Evolutionary conservation across 2,329 filamentous ascomycete species (phyloP).

Genomic region (Penicillium sp.): DNA sequence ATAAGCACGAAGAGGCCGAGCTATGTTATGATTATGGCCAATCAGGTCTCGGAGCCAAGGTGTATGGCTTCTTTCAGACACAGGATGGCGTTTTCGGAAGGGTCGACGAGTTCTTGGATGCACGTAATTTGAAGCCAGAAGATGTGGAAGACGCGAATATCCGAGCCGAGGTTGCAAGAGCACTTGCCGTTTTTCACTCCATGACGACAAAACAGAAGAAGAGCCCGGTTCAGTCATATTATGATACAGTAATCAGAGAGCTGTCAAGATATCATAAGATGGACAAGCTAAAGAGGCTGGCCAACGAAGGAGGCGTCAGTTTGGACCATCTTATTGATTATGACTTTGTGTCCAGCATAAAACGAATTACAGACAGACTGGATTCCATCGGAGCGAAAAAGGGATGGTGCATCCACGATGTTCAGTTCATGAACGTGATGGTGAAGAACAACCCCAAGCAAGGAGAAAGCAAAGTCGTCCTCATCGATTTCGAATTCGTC

Average conservation of each 20-base stretch:
- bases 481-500: slow-evolving; percentile 22
- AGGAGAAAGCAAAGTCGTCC: slow-evolving; percentile 18
- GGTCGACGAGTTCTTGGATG: slow-evolving; percentile 20
- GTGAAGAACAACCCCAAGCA: slow-evolving; percentile 17
- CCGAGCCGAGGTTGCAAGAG: slow-evolving; percentile 18
- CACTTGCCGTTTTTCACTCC: slow-evolving; percentile 15
- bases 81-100: slow-evolving; percentile 18
- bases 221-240: not conserved
- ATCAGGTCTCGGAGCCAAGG: slow-evolving; percentile 17
- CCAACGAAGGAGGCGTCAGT: slow-evolving; percentile 17
- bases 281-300: slow-evolving; percentile 19
- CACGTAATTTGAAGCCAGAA: slow-evolving; percentile 18
- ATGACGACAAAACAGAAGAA: slow-evolving; percentile 12
- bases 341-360: slow-evolving; percentile 16
- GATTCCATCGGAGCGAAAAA: slow-evolving; percentile 16
- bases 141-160: slow-evolving; percentile 19
- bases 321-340: slow-evolving; percentile 20
- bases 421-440: slow-evolving; percentile 22
- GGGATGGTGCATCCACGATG: slow-evolving; percentile 22
- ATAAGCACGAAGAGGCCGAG: slow-evolving; percentile 18
- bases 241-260: slow-evolving; percentile 13
- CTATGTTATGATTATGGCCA: slow-evolving; percentile 19
- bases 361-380: slow-evolving; percentile 14
- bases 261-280: slow-evolving; percentile 17
- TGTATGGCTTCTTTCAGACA: slow-evolving; percentile 20